A percentile compares a stretch with the other conserved stretches of the same genome.
These are phyloP conservation scores for Fusarium sp. DNA, from an alignment of 2,329 filamentous ascomycete genomes.

Conservation along the genomic window DNA sequence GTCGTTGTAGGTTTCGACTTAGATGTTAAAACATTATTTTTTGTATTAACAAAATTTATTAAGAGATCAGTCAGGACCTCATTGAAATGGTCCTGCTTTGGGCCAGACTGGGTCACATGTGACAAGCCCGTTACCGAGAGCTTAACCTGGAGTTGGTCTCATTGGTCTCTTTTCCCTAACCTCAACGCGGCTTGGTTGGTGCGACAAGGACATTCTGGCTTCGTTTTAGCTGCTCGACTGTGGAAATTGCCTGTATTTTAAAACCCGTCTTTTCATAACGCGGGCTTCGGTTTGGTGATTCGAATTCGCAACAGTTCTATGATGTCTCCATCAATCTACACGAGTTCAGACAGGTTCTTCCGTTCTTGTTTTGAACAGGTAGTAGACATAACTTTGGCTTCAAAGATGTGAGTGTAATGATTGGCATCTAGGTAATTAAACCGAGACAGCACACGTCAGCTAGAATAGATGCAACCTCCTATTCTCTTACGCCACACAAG, in stretches of 20 bases:
- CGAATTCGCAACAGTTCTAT: not conserved
- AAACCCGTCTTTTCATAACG: not conserved
- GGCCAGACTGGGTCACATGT: constrained; percentile 31
- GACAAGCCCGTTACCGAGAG: constrained; percentile 23
- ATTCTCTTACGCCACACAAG: not conserved
- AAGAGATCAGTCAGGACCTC: not conserved
- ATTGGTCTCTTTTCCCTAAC: constrained; percentile 10
- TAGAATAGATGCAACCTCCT: not conserved
- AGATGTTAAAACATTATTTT: not conserved
- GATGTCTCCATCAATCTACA: not conserved
- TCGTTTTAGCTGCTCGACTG: not conserved
- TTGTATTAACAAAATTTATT: not conserved
- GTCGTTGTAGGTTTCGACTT: not conserved
- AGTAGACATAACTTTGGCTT: not conserved
- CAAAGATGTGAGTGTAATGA: not conserved
- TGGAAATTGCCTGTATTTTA: not conserved
- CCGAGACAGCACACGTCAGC: too few species aligned
- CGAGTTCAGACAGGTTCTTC: not conserved
- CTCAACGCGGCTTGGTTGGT: constrained; percentile 6
- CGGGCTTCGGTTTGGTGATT: not conserved
- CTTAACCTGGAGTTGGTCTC: constrained; percentile 19
- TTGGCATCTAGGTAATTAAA: not conserved
- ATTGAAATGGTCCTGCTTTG: constrained; percentile 21
- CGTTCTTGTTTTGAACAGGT: not conserved
- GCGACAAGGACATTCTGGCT: not conserved